phyloP scores from a whole-genome alignment of 139 green algal genomes.

The Chlamydomonas urium region DNA sequence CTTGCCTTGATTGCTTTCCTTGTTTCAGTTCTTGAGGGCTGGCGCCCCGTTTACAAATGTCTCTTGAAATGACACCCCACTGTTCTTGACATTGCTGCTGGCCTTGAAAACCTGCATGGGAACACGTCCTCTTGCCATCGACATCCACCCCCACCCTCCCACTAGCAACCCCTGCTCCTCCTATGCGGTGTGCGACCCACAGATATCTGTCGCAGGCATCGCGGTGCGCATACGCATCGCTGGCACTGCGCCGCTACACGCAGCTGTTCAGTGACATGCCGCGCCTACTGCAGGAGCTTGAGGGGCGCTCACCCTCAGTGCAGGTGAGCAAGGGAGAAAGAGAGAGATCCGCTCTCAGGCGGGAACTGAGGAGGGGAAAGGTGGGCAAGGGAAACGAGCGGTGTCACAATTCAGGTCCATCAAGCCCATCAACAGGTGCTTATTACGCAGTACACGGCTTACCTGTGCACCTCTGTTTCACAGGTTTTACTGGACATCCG shows the following conservation, averaged over 20 bases:
- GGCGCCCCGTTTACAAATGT: neutral
- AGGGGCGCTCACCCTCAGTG: neutral
- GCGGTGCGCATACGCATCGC: neutral
- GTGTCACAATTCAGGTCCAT: no score
- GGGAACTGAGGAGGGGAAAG: no score
- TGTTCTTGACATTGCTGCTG: neutral
- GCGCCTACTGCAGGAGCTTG: neutral
- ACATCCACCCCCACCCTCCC: neutral
- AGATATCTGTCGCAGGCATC: constrained; percentile 2
- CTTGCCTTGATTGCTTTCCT: neutral
- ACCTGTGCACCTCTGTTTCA: no score
- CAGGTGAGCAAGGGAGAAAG: constrained; percentile 2
- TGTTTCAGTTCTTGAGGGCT: neutral
- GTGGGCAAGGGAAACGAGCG: no score
- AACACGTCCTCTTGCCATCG: neutral
- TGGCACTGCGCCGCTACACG: constrained; percentile 5
- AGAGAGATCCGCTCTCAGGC: no score
- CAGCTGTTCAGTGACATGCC: constrained; percentile 1
- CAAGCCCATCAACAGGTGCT: no score
- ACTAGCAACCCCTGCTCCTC: neutral
- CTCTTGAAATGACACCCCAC: neutral
- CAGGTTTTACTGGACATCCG: no score
- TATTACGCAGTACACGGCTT: no score
- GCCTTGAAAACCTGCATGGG: neutral
- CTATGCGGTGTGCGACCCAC: neutral